These are phyloP conservation scores for Cylindrotheca closterium DNA, from an alignment of 108 stramenopile genomes.

Conservation along the genomic window DNA sequence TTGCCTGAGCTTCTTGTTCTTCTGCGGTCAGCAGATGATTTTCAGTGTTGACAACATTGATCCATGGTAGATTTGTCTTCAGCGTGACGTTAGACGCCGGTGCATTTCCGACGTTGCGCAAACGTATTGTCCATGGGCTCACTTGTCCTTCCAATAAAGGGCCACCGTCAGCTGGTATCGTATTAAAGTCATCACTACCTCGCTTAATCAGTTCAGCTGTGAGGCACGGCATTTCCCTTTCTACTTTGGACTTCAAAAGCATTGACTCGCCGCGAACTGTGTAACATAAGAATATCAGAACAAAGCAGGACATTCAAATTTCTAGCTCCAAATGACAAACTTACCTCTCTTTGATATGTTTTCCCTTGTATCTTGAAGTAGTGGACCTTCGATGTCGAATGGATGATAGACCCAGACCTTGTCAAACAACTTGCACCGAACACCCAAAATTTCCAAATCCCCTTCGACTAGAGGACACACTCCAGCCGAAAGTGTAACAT, in stretches of 20 bases:
- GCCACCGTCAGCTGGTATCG: conserved; percentile 1
- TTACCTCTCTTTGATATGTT: conserved; percentile 55
- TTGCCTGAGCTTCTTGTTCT: conserved; percentile 13
- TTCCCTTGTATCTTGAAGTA: conserved; percentile 66
- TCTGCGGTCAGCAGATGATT: conserved; percentile 5
- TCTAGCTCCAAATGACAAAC: conserved; percentile 29
- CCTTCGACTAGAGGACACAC: conserved; percentile 76
- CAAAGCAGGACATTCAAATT: background rate
- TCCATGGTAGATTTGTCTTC: conserved; percentile 86
- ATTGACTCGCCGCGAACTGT: conserved; percentile 62
- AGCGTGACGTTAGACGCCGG: conserved; percentile 61
- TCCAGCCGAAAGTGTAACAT: conserved; percentile 39
- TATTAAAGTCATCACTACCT: conserved; percentile 2
- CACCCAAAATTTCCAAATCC: conserved; percentile 71
- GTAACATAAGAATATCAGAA: background rate
- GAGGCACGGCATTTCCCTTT: conserved; percentile 77
- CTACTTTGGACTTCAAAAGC: conserved; percentile 63
- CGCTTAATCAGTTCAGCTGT: conserved; percentile 44
- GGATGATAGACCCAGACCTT: conserved; percentile 83
- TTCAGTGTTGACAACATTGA: conserved; percentile 40
- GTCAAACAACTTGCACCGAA: conserved; percentile 67
- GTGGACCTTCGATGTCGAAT: conserved; percentile 61
- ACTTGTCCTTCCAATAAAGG: conserved; percentile 72
- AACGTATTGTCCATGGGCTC: conserved; percentile 68
- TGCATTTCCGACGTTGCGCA: conserved; percentile 79